A percentile compares a stretch with the other conserved stretches of the same genome.
phyloP scores from a whole-genome alignment of 306 rosid genomes.

The Vigna nakashimae region DNA sequence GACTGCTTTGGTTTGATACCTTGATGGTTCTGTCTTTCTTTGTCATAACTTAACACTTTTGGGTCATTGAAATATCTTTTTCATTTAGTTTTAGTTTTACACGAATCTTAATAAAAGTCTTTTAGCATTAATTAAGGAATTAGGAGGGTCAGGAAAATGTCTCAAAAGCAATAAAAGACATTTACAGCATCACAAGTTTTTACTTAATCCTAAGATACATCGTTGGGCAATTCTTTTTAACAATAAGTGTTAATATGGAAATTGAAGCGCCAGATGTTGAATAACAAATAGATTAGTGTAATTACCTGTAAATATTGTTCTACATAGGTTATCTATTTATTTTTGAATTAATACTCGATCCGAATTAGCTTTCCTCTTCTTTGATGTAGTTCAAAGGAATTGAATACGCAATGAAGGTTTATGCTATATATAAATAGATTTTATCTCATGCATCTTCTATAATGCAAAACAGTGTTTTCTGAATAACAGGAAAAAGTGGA shows the following conservation, averaged over 20 bases:
- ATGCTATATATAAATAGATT: neutral
- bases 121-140: neutral
- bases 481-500: neutral
- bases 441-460: neutral
- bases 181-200: neutral
- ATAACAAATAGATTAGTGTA: neutral
- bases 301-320: neutral
- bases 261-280: neutral
- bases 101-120: neutral
- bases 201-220: neutral
- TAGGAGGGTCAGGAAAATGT: neutral
- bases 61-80: neutral
- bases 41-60: neutral
- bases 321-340: neutral
- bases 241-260: neutral
- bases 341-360: neutral
- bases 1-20: neutral
- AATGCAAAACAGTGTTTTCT: constrained; percentile 1
- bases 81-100: too few species aligned
- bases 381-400: neutral
- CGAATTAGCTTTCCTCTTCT: neutral
- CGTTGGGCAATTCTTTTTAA: neutral
- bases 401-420: neutral
- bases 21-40: neutral
- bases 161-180: neutral